Conservation (phyloP, 1,284 basidiomycete genomes). For the Apiotrichum veenhuisii region DNA sequence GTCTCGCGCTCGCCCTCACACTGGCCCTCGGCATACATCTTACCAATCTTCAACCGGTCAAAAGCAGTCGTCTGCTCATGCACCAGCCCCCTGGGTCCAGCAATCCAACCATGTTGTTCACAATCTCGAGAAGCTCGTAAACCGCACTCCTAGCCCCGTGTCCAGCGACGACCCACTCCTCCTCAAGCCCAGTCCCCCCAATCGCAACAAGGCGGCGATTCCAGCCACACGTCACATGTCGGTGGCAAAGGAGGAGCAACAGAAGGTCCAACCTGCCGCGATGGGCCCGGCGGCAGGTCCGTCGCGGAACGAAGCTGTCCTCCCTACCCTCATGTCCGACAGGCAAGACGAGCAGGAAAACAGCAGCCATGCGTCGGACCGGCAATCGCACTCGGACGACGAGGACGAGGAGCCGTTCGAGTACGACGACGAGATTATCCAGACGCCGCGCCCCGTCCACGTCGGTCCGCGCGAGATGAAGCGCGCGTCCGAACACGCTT, state of each 20-base stretch:
- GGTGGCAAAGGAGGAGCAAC: too few relatives aligned
- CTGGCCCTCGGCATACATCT: neutral
- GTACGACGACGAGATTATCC: neutral
- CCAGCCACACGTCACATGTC: too few relatives aligned
- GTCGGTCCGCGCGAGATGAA: neutral
- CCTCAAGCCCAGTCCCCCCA: too few relatives aligned
- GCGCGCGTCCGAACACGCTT: conserved; percentile 11
- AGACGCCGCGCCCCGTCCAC: neutral
- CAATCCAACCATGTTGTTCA: neutral
- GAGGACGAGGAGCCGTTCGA: neutral
- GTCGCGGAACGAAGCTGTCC: too few relatives aligned
- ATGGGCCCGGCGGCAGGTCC: too few relatives aligned
- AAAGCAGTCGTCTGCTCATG: neutral
- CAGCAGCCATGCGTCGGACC: neutral
- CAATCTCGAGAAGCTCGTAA: neutral
- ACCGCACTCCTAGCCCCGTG: neutral
- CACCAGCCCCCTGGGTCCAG: neutral
- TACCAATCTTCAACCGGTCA: neutral
- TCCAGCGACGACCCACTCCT: too few relatives aligned
- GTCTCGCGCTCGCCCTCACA: too few relatives aligned
- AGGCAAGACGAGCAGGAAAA: too few relatives aligned
- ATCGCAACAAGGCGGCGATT: too few relatives aligned
- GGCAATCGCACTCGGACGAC: neutral
- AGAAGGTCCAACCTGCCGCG: neutral
- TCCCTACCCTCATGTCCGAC: too few relatives aligned